These are phyloP conservation scores for Gautieria morchelliformis DNA, from an alignment of 768 basidiomycete genomes.

Conservation along the genomic window DNA sequence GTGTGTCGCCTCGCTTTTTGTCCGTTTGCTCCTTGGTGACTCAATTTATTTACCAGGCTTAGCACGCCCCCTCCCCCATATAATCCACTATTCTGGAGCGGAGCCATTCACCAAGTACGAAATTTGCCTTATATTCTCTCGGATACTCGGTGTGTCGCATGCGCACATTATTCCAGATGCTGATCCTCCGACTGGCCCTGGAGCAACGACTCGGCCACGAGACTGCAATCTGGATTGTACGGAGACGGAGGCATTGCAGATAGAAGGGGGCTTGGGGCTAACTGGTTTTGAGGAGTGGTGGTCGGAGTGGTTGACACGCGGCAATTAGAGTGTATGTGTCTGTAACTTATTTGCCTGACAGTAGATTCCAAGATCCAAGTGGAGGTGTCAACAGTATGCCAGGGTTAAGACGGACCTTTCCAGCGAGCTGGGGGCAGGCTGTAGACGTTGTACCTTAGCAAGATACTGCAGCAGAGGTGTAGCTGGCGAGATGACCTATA, in stretches of 20 bases:
- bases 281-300: conserved; percentile 84
- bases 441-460: too few relatives aligned
- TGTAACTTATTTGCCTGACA: too few relatives aligned
- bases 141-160: conserved; percentile 60
- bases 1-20: conserved; percentile 31
- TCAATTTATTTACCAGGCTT: conserved; percentile 20
- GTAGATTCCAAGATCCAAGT: too few relatives aligned
- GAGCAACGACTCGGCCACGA: conserved; percentile 65
- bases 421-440: too few relatives aligned
- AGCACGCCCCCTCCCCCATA: conserved; percentile 43
- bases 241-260: conserved; percentile 50
- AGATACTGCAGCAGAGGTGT: too few relatives aligned
- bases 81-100: conserved; percentile 78
- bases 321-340: not conserved
- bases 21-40: not conserved
- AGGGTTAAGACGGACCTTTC: too few relatives aligned
- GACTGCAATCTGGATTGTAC: conserved; percentile 72
- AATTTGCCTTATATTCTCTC: conserved; percentile 74
- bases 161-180: conserved; percentile 67
- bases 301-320: conserved; percentile 35
- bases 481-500: too few relatives aligned
- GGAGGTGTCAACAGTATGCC: too few relatives aligned
- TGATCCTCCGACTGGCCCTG: conserved; percentile 49
- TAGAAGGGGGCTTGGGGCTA: conserved; percentile 45
- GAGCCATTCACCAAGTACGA: conserved; percentile 89